Conservation (phyloP, 83 land plant genomes). For the Diphasiastrum complanatum region DNA sequence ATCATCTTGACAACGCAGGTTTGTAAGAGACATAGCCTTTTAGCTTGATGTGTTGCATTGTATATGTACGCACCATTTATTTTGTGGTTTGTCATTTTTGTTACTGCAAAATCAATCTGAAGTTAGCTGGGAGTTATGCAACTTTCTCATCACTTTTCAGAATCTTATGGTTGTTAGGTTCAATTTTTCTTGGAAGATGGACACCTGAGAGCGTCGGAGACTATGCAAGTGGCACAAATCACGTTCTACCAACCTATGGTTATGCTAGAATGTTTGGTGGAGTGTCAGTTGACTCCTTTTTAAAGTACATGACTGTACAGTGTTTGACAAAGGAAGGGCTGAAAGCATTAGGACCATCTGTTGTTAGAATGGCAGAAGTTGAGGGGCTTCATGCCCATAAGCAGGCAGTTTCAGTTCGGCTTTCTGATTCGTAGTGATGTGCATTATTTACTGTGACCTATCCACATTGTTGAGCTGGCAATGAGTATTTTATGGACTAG, state of each 20-base stretch:
- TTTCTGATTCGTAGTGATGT: too few relatives aligned
- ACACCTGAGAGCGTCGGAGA: slow-evolving; percentile 98
- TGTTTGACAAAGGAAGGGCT: slow-evolving; percentile 86
- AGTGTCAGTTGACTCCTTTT: slow-evolving; percentile 81
- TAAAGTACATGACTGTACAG: slow-evolving; percentile 92
- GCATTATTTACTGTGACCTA: too few relatives aligned
- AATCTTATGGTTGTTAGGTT: slow-evolving; percentile 42
- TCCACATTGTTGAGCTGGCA: too few relatives aligned
- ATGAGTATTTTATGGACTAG: too few relatives aligned
- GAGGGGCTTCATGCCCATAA: slow-evolving; percentile 97
- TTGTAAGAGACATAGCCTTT: not conserved
- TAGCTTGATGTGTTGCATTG: not conserved
- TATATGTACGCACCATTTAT: not conserved
- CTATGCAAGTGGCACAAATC: slow-evolving; percentile 98
- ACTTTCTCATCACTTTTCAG: not conserved
- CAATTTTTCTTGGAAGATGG: slow-evolving; percentile 94
- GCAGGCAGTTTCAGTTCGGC: slow-evolving; percentile 83
- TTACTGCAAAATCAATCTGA: not conserved
- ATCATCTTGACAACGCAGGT: slow-evolving; percentile 91
- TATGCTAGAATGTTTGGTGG: slow-evolving; percentile 97
- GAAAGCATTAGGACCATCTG: slow-evolving; percentile 70
- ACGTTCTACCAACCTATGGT: slow-evolving; percentile 98
- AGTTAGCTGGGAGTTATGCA: not conserved
- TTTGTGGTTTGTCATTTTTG: not conserved
- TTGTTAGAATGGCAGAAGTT: slow-evolving; percentile 93